phyloP scores from a whole-genome alignment of 441 rosid genomes.

The Lepidium campestre region DNA sequence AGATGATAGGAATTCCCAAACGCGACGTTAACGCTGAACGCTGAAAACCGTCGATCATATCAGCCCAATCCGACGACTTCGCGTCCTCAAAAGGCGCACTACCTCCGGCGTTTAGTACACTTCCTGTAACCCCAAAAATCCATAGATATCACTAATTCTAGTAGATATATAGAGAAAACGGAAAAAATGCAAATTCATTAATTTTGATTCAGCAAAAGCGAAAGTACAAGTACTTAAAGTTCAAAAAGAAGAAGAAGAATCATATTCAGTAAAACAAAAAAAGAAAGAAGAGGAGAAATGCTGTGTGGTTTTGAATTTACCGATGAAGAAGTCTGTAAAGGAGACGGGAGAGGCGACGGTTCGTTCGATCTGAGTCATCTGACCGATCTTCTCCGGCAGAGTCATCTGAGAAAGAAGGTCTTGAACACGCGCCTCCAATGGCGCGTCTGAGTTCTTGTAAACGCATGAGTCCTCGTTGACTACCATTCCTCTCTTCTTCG shows the following conservation, averaged over 20 bases:
- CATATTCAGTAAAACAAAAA: not conserved
- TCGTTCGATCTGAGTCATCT: slow-evolving; percentile 80
- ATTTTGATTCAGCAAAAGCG: not conserved
- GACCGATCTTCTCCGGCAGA: slow-evolving; percentile 64
- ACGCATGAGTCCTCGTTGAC: slow-evolving; percentile 21
- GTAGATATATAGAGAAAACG: too few species aligned
- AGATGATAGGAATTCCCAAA: slow-evolving; percentile 72
- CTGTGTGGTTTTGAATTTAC: slow-evolving; percentile 22
- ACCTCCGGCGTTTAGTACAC: slow-evolving; percentile 64
- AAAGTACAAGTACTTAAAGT: not conserved
- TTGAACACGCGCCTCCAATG: slow-evolving; percentile 56
- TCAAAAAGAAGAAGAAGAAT: not conserved
- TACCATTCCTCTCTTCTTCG: slow-evolving; percentile 4
- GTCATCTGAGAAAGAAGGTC: slow-evolving; percentile 83
- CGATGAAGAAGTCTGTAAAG: slow-evolving; percentile 41
- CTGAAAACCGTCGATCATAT: slow-evolving; percentile 79
- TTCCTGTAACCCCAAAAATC: slow-evolving; percentile 37
- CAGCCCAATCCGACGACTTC: slow-evolving; percentile 64
- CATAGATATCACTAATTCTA: not conserved
- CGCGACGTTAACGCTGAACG: slow-evolving; percentile 56
- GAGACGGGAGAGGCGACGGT: slow-evolving; percentile 35
- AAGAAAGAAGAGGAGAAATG: too few species aligned
- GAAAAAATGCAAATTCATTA: not conserved
- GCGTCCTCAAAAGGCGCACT: slow-evolving; percentile 62
- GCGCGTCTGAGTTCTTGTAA: slow-evolving; percentile 47